These are phyloP conservation scores for Hawksworthiomyces lignivorus DNA, from an alignment of 2,329 filamentous ascomycete genomes.

Conservation along the genomic window DNA sequence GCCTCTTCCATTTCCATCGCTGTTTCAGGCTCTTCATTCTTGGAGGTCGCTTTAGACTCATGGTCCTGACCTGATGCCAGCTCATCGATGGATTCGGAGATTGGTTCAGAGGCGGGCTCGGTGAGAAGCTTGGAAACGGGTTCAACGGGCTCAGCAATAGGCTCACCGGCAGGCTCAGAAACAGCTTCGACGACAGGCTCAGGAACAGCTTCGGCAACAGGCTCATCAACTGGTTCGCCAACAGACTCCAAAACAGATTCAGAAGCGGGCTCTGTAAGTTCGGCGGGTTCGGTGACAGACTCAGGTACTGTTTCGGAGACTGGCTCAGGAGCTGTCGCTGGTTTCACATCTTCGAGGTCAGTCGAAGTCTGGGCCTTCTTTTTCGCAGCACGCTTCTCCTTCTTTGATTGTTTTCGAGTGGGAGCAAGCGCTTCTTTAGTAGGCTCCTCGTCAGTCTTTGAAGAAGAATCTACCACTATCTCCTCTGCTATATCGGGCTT, in stretches of 20 bases:
- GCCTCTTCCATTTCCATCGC: no score
- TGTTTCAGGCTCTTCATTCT: no score
- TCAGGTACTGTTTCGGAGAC: constrained; percentile 3
- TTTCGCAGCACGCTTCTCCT: constrained; percentile 4
- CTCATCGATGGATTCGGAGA: neutral
- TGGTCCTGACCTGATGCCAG: neutral
- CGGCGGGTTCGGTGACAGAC: neutral
- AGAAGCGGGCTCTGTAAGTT: neutral
- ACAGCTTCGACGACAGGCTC: neutral
- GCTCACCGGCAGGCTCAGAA: neutral
- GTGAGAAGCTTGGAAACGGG: neutral
- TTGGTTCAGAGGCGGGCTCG: neutral
- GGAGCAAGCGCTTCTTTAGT: no score
- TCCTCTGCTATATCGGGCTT: no score
- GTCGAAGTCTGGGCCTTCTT: constrained; percentile 4
- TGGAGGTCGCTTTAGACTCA: neutral
- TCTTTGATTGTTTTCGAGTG: constrained; percentile 3
- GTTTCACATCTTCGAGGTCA: neutral
- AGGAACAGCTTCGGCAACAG: neutral
- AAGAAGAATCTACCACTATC: no score
- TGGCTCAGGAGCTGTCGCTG: neutral
- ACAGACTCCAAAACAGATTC: neutral
- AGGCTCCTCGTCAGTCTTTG: no score
- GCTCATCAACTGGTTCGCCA: neutral
- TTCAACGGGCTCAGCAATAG: neutral